A percentile compares a stretch with the other conserved stretches of the same genome.
Evolutionary conservation across 208 protist species (phyloP).

Genomic region (Crithidia thermophila): DNA sequence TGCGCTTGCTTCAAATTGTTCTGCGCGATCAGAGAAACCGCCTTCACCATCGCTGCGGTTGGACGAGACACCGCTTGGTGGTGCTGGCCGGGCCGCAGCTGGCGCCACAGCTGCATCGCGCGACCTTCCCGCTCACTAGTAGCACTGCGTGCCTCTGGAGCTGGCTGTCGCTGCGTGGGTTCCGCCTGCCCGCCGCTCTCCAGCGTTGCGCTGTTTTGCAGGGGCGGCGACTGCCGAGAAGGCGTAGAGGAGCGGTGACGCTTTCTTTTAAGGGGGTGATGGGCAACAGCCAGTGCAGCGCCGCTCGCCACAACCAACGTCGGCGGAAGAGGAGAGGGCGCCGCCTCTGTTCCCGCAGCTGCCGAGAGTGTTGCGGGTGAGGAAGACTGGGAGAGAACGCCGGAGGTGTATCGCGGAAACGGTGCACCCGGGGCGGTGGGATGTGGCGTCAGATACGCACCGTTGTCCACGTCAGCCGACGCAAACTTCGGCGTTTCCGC

Average conservation of each 20-base stretch:
- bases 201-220: too few species aligned
- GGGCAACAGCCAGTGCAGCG: too few species aligned
- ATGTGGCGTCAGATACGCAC: constrained; percentile 25
- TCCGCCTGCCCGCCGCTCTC: too few species aligned
- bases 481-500: neutral
- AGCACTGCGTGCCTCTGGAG: neutral
- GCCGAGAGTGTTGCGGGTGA: too few species aligned
- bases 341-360: too few species aligned
- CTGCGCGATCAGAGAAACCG: constrained; percentile 6
- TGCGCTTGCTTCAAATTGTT: constrained; percentile 13
- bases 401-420: constrained; percentile 25
- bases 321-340: too few species aligned
- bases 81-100: constrained; percentile 14
- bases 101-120: constrained; percentile 20
- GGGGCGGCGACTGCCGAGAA: too few species aligned
- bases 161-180: too few species aligned
- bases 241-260: too few species aligned
- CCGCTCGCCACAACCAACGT: too few species aligned
- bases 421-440: constrained; percentile 22
- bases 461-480: constrained; percentile 5
- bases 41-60: constrained; percentile 18
- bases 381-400: neutral
- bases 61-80: constrained; percentile 1
- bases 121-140: neutral
- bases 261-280: too few species aligned